Evolutionary conservation across 768 basidiomycete genomes (phyloP).

Genomic region (Mycena kentingensis): DNA sequence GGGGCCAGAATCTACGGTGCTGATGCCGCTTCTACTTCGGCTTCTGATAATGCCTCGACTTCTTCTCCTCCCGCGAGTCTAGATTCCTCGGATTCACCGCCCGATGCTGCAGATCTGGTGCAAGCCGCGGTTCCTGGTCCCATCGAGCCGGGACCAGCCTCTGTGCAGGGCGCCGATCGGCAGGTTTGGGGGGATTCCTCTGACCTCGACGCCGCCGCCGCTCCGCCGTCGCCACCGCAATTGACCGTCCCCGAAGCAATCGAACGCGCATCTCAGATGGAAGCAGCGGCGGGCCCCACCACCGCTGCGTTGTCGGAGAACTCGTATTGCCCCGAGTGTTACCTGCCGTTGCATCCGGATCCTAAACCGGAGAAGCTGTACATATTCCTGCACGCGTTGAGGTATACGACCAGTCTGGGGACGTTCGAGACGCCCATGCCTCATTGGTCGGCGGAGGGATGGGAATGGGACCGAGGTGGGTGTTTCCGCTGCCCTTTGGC

Average conservation of each 20-base stretch:
- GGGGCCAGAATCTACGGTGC: slow-evolving; percentile 12
- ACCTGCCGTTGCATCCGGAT: slow-evolving; percentile 89
- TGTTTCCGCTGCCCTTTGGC: background rate
- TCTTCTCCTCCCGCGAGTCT: slow-evolving; percentile 12
- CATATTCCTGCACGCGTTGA: slow-evolving; percentile 92
- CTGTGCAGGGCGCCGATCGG: slow-evolving; percentile 3
- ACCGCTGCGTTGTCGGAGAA: slow-evolving; percentile 41
- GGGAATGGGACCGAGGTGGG: slow-evolving; percentile 56
- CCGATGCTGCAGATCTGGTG: slow-evolving; percentile 11
- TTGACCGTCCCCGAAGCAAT: slow-evolving; percentile 54
- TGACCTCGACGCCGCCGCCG: slow-evolving; percentile 13
- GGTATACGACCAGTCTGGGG: slow-evolving; percentile 83
- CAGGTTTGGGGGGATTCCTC: slow-evolving; percentile 8
- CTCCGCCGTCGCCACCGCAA: slow-evolving; percentile 35
- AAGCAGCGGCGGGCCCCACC: slow-evolving; percentile 42
- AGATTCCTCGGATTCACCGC: slow-evolving; percentile 1
- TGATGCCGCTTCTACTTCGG: slow-evolving; percentile 17
- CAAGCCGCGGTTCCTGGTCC: slow-evolving; percentile 6
- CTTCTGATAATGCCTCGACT: slow-evolving; percentile 14
- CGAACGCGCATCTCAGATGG: slow-evolving; percentile 38
- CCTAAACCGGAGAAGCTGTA: slow-evolving; percentile 90
- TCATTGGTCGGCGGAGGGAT: slow-evolving; percentile 80
- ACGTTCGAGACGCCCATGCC: slow-evolving; percentile 86
- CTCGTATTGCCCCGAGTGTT: slow-evolving; percentile 87
- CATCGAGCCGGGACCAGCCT: background rate